Conservation (phyloP, 306 rosid genomes). For the Vigna reflexopilosa region DNA sequence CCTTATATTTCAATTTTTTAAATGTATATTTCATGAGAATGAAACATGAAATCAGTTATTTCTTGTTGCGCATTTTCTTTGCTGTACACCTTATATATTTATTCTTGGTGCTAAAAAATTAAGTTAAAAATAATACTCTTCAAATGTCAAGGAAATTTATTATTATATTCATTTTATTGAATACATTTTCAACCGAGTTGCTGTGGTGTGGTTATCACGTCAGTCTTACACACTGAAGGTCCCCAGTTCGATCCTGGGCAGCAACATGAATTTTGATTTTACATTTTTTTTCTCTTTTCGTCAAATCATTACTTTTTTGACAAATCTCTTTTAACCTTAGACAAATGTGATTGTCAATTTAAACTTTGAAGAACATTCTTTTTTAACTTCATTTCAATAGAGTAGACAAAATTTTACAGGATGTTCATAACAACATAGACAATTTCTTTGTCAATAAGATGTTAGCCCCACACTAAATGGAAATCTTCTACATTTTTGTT, state of each 20-base stretch:
- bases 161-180: neutral
- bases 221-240: constrained; percentile 63
- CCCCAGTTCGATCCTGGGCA: constrained; percentile 70
- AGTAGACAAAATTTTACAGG: neutral
- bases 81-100: neutral
- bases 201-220: constrained; percentile 69
- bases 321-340: too few relatives aligned
- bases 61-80: neutral
- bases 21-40: neutral
- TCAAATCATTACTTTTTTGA: neutral
- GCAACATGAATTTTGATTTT: constrained; percentile 20
- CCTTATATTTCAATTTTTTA: too few relatives aligned
- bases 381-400: neutral
- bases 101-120: neutral
- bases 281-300: neutral
- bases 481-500: constrained; percentile 22
- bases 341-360: too few relatives aligned
- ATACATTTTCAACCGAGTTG: neutral
- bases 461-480: neutral
- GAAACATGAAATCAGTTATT: neutral
- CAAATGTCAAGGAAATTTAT: too few relatives aligned
- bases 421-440: neutral
- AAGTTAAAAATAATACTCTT: neutral
- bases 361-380: too few relatives aligned
- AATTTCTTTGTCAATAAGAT: neutral